A percentile compares a stretch with the other conserved stretches of the same genome.
Evolutionary conservation across 345 rosid species (phyloP).

Genomic region (Linum tenue): DNA sequence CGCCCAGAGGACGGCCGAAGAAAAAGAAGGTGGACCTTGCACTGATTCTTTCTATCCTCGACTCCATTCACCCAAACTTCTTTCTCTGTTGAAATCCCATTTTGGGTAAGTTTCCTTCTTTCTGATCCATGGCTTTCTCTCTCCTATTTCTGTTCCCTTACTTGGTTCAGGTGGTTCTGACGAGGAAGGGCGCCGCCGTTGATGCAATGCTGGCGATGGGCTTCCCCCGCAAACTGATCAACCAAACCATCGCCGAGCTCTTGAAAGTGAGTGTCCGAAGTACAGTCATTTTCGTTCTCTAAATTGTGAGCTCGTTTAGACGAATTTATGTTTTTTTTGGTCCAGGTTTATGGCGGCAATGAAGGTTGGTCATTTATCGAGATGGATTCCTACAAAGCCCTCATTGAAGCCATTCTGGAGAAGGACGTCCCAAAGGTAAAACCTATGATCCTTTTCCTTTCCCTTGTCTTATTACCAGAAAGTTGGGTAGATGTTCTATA

Average conservation of each 20-base stretch:
- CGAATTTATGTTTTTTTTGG: neutral
- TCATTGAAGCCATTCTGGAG: conserved; percentile 23
- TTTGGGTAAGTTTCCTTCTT: neutral
- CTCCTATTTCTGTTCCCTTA: neutral
- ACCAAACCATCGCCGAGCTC: conserved; percentile 17
- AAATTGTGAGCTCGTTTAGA: neutral
- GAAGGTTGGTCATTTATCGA: conserved; percentile 31
- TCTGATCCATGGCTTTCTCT: neutral
- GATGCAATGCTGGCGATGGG: conserved; percentile 26
- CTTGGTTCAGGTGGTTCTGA: conserved; percentile 20
- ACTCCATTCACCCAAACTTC: too few species aligned
- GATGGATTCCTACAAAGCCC: conserved; percentile 19
- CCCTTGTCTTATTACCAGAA: too few species aligned
- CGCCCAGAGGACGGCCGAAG: conserved; percentile 7
- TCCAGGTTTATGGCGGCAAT: conserved; percentile 32
- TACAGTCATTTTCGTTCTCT: neutral
- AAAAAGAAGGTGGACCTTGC: neutral
- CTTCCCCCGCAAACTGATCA: conserved; percentile 18
- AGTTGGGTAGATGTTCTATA: too few species aligned
- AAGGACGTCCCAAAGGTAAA: neutral
- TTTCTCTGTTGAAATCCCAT: neutral
- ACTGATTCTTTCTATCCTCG: neutral
- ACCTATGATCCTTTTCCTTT: too few species aligned
- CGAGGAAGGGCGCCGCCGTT: conserved; percentile 36
- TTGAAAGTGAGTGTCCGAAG: conserved; percentile 16